A percentile compares a stretch with the other conserved stretches of the same genome.
Conservation (phyloP, 108 stramenopile genomes). For the Epithemia pelagica region DNA sequence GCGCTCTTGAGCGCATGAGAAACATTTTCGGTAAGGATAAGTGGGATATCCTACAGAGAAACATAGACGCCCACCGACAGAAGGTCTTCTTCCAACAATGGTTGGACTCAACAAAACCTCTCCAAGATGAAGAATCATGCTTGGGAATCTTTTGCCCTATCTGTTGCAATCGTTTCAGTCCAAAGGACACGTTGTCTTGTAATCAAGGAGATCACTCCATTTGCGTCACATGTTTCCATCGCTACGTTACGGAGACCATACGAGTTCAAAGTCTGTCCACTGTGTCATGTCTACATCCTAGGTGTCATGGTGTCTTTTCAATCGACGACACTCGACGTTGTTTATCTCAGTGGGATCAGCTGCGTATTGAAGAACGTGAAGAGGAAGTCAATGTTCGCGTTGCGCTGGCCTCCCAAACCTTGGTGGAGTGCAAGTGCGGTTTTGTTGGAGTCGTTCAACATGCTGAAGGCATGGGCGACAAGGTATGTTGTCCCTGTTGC, state of each 20-base stretch:
- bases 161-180: not conserved
- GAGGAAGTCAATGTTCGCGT: not conserved
- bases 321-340: not conserved
- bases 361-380: not conserved
- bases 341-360: constrained; percentile 1
- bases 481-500: not conserved
- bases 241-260: not conserved
- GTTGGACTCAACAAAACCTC: not conserved
- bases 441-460: not conserved
- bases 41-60: not conserved
- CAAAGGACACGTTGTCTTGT: not conserved
- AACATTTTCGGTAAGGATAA: not conserved
- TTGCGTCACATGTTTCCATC: not conserved
- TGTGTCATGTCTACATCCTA: not conserved
- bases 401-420: not conserved
- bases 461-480: not conserved
- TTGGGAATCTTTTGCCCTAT: not conserved
- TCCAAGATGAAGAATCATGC: not conserved
- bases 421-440: not conserved
- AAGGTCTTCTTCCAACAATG: not conserved
- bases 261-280: not conserved
- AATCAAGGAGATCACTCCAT: not conserved
- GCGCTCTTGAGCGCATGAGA: no score
- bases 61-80: not conserved
- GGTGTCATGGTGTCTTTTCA: not conserved